Conservation (phyloP, 2,329 filamentous ascomycete genomes). For the Fusarium foetens region DNA sequence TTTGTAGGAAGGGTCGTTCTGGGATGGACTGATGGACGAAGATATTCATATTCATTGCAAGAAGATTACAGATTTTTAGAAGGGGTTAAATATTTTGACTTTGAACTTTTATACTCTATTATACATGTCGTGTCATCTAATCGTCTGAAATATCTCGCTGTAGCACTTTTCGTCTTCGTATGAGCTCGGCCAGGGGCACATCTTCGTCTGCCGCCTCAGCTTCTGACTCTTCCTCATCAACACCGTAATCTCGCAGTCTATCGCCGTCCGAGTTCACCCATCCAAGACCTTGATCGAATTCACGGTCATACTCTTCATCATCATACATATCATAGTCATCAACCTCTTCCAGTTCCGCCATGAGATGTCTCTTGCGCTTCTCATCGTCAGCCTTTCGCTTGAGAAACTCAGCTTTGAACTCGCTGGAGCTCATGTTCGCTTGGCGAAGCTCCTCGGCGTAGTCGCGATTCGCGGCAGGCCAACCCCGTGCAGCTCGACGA, state of each 20-base stretch:
- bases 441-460: conserved; percentile 49
- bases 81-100: conserved; percentile 26
- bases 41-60: conserved; percentile 26
- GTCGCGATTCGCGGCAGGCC: conserved; percentile 54
- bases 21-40: conserved; percentile 7
- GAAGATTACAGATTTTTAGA: conserved; percentile 29
- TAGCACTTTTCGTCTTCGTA: conserved; percentile 63
- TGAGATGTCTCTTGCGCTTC: conserved; percentile 52
- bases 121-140: conserved; percentile 30
- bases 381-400: conserved; percentile 61
- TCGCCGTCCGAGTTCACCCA: conserved; percentile 85
- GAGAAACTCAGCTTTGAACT: conserved; percentile 61
- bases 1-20: conserved; percentile 10
- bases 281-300: conserved; percentile 52
- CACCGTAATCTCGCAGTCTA: conserved; percentile 78
- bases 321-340: conserved; percentile 68
- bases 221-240: conserved; percentile 74
- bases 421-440: conserved; percentile 53
- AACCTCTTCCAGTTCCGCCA: conserved; percentile 63
- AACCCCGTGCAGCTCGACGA: conserved; percentile 53
- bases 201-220: conserved; percentile 60
- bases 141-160: conserved; percentile 48
- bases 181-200: conserved; percentile 74
- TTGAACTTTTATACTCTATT: conserved; percentile 32
- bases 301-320: conserved; percentile 65